Evolutionary conservation across 495 filamentous ascomycete species (phyloP).

Genomic region (Cercophora samala): DNA sequence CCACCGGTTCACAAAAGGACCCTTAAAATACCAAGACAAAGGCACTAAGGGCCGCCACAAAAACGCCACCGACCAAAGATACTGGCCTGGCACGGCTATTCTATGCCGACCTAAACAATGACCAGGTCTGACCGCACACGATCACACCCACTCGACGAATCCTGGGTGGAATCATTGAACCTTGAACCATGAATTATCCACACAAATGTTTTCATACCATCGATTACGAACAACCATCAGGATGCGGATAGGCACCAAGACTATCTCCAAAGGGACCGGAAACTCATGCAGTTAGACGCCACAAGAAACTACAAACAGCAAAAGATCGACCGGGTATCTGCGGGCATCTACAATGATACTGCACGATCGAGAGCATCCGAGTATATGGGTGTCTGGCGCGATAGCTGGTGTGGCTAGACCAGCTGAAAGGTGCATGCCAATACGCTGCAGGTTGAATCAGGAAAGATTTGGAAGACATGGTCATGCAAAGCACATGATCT

Average conservation of each 20-base stretch:
- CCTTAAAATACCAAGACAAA: background rate
- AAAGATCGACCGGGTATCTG: background rate
- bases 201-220: no score
- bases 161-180: background rate
- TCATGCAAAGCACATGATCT: background rate
- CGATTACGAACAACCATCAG: no score
- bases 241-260: no score
- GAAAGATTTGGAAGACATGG: no score
- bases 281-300: background rate
- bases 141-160: background rate
- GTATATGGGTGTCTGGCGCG: background rate
- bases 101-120: no score
- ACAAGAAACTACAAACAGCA: background rate
- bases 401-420: background rate
- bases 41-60: background rate
- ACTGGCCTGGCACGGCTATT: background rate
- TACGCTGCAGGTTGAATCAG: background rate
- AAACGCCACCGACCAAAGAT: background rate
- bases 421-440: background rate
- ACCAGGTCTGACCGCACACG: background rate
- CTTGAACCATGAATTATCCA: background rate
- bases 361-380: background rate
- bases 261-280: background rate
- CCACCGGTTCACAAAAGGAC: background rate
- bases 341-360: no score